Evolutionary conservation across 1,284 basidiomycete genomes (phyloP).

Genomic region (Singerocomus rubriflavus): DNA sequence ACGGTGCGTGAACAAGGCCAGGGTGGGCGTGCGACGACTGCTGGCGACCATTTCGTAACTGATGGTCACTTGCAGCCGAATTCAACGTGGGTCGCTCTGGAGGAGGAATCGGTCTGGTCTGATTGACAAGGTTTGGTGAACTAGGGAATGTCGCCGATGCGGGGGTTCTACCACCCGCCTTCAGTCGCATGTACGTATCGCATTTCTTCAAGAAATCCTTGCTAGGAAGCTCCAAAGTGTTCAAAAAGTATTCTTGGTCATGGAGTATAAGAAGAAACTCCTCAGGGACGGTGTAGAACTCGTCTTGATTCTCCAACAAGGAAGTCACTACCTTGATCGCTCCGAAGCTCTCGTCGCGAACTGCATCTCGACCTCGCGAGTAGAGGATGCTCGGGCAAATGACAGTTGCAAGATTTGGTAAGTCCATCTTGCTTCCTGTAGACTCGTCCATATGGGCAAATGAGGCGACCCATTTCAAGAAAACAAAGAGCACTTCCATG

Average conservation of each 20-base stretch:
- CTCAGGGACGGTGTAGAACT: slow-evolving; percentile 85
- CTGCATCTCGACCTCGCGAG: slow-evolving; percentile 81
- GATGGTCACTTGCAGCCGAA: slow-evolving; percentile 37
- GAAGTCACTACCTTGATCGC: slow-evolving; percentile 84
- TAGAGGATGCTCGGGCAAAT: slow-evolving; percentile 95
- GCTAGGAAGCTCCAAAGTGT: slow-evolving; percentile 77
- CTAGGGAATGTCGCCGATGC: slow-evolving; percentile 35
- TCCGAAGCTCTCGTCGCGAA: slow-evolving; percentile 91
- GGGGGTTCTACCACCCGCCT: slow-evolving; percentile 42
- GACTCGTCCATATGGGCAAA: slow-evolving; percentile 99
- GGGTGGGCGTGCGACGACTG: slow-evolving; percentile 42
- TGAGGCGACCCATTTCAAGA: slow-evolving; percentile 98
- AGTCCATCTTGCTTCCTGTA: slow-evolving; percentile 98
- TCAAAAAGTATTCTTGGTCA: slow-evolving; percentile 84
- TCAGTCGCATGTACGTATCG: slow-evolving; percentile 67
- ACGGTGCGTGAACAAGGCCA: slow-evolving; percentile 39
- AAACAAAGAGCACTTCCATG: slow-evolving; percentile 96
- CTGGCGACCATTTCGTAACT: slow-evolving; percentile 43
- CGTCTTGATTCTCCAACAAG: slow-evolving; percentile 91
- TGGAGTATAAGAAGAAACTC: slow-evolving; percentile 81
- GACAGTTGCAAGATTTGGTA: slow-evolving; percentile 95
- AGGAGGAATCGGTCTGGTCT: slow-evolving; percentile 26
- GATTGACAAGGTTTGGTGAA: slow-evolving; percentile 28
- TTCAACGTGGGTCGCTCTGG: slow-evolving; percentile 37
- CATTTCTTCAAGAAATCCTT: slow-evolving; percentile 92